Base-by-base conservation (phyloP, 2,329 filamentous ascomycete genomes). In the Phoma sp. region DNA sequence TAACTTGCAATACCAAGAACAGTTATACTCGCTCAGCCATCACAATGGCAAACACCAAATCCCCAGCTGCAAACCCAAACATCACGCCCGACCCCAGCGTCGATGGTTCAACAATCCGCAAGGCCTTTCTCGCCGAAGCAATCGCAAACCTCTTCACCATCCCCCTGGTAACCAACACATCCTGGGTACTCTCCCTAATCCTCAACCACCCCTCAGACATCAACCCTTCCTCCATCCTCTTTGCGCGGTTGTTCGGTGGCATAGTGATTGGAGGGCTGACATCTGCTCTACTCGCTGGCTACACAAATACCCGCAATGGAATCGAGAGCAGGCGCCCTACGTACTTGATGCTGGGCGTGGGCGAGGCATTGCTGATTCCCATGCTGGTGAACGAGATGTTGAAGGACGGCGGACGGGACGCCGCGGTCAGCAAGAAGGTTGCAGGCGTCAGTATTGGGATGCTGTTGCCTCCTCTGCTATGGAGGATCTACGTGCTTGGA, bases 111-210 rank as follows among this genome's bases (percentile, higher is more conserved):
- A 59, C 39, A n/a, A 65, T 68, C 51, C 62, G 65, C 45, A 67
- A 61, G 47, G 67, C 67, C 35, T 69, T 69, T 36, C 52, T 69
- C 25, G 32, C 61, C 13, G 67, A 69, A 59, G 67, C 63, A 33
- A 45, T 64, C 38, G 63, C 63, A 22, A 68, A 68, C 25, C 61
- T 69, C 49, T 67, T 67, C 55, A 66, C 60, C 8, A 59, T 67
- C 7, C 67, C 63, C 7, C 54, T 68, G 4, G 60, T 68, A 23
- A 67, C 63, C 18, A 55, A 69, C 32, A 65, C 66, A 4, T 60
- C 44, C 11, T 61, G 47, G 24, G 60, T 62, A 4, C 60, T 69
- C 13, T 64, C 60, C 8, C 37, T 64, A 4, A 52, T 69, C 2
- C 60, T 69, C 14, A 50, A 58, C 14, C 56, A 58, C 27, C 61